Base-by-base conservation (phyloP, 75 land plant genomes). In the Ceratopteris richardii region DNA sequence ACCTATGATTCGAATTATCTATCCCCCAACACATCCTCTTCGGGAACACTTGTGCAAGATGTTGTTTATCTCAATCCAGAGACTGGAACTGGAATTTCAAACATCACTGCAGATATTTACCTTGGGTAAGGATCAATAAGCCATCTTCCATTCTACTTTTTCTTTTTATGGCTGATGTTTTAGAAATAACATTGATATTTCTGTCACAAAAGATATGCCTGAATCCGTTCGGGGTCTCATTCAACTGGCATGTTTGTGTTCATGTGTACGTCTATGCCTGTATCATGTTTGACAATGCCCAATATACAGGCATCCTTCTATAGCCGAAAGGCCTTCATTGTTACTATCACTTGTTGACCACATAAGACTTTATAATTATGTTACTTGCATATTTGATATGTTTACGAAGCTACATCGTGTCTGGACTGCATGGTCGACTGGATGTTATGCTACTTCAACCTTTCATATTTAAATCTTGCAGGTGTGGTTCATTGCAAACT, bases 401-500 rank as follows among this genome's bases (percentile, higher is more conserved):
- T n/a, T n/a, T n/a, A n/a, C n/a, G n/a, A n/a, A n/a, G n/a, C n/a
- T n/a, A n/a, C n/a, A n/a, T n/a, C n/a, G n/a, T n/a, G n/a, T n/a
- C n/a, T n/a, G n/a, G n/a, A n/a, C n/a, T n/a, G n/a, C n/a, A n/a
- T n/a, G n/a, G n/a, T n/a, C n/a, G n/a, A n/a, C n/a, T n/a, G n/a
- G n/a, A n/a, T n/a, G n/a, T n/a, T n/a, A n/a, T n/a, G n/a, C n/a
- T 7, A 13, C 23, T 52, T 7, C 3, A 18, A 17, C 43, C 43
- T 40, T 14, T 33, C 7, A 3, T 33, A 17, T 33, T 30, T 36
- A n/a, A n/a, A n/a, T 58, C 22, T 42, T 43, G 50, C n/a, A 89
- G 95, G 10, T 89, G 95, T 73, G 95, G 90, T 17, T 64, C 63
- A 60, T 71, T 66, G 65, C 95, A 89, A 70, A 82, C 68, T 62